phyloP scores from a whole-genome alignment of 2,329 filamentous ascomycete species.

The Aureobasidium sp. region DNA sequence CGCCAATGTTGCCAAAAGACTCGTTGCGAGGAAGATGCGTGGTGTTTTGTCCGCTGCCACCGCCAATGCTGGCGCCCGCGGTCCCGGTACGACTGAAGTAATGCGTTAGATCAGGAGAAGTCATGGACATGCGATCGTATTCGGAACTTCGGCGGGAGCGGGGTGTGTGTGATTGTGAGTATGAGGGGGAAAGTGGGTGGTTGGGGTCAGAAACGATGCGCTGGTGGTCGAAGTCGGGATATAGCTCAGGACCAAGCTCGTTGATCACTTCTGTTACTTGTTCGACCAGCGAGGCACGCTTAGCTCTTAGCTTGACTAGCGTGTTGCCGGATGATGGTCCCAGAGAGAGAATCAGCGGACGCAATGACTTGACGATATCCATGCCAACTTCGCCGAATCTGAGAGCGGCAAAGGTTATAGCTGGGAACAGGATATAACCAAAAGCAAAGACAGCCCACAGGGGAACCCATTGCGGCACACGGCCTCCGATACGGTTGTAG shows the following conservation, averaged over 20 bases:
- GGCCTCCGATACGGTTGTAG: slow-evolving; percentile 73
- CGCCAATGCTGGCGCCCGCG: slow-evolving; percentile 24
- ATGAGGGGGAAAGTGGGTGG: slow-evolving; percentile 23
- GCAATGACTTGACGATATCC: slow-evolving; percentile 93
- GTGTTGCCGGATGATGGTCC: slow-evolving; percentile 78
- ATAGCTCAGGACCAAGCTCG: slow-evolving; percentile 88
- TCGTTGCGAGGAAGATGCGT: slow-evolving; percentile 73
- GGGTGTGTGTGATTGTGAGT: slow-evolving; percentile 22
- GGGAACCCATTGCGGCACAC: slow-evolving; percentile 70
- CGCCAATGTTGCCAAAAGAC: slow-evolving; percentile 83
- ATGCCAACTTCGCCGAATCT: slow-evolving; percentile 97
- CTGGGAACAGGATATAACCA: slow-evolving; percentile 73
- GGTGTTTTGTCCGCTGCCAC: slow-evolving; percentile 33
- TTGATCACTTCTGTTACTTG: slow-evolving; percentile 92
- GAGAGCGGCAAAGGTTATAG: slow-evolving; percentile 84
- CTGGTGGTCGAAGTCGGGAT: slow-evolving; percentile 82
- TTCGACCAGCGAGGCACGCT: slow-evolving; percentile 64
- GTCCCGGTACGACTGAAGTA: slow-evolving; percentile 15
- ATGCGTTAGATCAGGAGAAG: slow-evolving; percentile 14
- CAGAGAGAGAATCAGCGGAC: slow-evolving; percentile 77
- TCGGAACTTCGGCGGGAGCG: slow-evolving; percentile 15
- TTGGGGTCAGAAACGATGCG: slow-evolving; percentile 56
- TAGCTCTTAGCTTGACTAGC: slow-evolving; percentile 65
- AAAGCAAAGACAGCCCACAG: slow-evolving; percentile 67
- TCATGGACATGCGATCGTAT: slow-evolving; percentile 17